phyloP scores from a whole-genome alignment of 1,139 yeast genomes.

The Scheffersomyces titani region DNA sequence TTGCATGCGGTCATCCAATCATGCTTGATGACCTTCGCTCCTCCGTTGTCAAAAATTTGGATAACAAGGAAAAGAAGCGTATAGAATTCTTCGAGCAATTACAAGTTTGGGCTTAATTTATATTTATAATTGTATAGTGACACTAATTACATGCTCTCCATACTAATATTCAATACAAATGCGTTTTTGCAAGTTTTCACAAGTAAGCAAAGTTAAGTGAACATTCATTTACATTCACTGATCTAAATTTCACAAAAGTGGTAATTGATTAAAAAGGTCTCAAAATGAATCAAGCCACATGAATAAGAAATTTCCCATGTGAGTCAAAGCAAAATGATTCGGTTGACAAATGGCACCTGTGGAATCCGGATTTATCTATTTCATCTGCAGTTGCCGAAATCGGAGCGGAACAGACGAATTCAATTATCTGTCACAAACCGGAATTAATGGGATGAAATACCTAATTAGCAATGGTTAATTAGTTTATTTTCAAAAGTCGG shows the following conservation, averaged over 20 bases:
- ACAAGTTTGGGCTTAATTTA: slow-evolving; percentile 26
- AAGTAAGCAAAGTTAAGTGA: neutral
- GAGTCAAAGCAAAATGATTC: neutral
- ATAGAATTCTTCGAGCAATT: slow-evolving; percentile 30
- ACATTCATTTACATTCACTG: too few species aligned
- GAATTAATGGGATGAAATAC: neutral
- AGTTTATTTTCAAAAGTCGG: neutral
- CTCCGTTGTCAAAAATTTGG: slow-evolving; percentile 29
- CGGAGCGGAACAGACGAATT: neutral
- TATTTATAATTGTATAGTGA: neutral
- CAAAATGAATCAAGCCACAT: neutral
- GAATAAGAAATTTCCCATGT: neutral
- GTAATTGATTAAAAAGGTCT: neutral
- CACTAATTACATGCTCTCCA: neutral
- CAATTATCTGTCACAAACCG: neutral
- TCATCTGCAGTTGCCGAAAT: neutral
- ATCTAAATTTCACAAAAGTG: neutral
- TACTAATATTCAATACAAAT: neutral
- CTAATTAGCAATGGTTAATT: neutral
- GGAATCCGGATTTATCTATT: neutral
- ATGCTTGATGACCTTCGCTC: slow-evolving; percentile 35
- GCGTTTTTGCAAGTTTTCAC: neutral
- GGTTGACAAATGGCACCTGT: neutral
- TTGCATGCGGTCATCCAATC: slow-evolving; percentile 33
- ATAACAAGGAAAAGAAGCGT: slow-evolving; percentile 18